phyloP scores from a whole-genome alignment of 1,139 yeast species.

The Kodamaea derodonti region DNA sequence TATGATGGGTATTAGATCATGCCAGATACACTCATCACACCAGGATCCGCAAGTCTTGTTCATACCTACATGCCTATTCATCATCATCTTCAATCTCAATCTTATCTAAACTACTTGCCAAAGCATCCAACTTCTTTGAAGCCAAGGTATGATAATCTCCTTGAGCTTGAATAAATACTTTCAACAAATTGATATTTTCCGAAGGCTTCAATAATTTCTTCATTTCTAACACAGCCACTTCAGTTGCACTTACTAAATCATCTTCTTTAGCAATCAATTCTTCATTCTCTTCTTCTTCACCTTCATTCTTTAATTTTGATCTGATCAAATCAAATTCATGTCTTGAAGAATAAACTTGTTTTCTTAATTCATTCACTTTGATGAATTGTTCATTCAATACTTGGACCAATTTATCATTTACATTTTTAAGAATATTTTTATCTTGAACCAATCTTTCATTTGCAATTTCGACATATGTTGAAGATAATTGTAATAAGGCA shows the following conservation, averaged over 20 bases:
- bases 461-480: slow-evolving; percentile 59
- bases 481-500: slow-evolving; percentile 53
- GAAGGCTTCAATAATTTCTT: slow-evolving; percentile 65
- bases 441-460: slow-evolving; percentile 65
- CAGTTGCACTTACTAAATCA: slow-evolving; percentile 73
- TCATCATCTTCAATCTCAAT: slow-evolving; percentile 33
- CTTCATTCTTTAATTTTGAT: slow-evolving; percentile 25
- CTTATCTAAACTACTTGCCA: slow-evolving; percentile 30
- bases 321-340: slow-evolving; percentile 67
- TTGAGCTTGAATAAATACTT: slow-evolving; percentile 63
- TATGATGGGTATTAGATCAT: no score
- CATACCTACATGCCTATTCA: no score
- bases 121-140: slow-evolving; percentile 33
- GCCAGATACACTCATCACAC: no score
- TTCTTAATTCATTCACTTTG: slow-evolving; percentile 58
- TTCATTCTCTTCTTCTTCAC: slow-evolving; percentile 37
- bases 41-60: no score
- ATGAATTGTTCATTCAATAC: slow-evolving; percentile 56
- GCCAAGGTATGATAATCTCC: slow-evolving; percentile 57
- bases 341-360: slow-evolving; percentile 65
- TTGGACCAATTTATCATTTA: slow-evolving; percentile 51
- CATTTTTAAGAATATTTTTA: slow-evolving; percentile 49
- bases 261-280: slow-evolving; percentile 68
- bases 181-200: slow-evolving; percentile 58
- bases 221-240: slow-evolving; percentile 74